Conservation (phyloP, 2,329 filamentous ascomycete genomes). For the Penicillium sp. region DNA sequence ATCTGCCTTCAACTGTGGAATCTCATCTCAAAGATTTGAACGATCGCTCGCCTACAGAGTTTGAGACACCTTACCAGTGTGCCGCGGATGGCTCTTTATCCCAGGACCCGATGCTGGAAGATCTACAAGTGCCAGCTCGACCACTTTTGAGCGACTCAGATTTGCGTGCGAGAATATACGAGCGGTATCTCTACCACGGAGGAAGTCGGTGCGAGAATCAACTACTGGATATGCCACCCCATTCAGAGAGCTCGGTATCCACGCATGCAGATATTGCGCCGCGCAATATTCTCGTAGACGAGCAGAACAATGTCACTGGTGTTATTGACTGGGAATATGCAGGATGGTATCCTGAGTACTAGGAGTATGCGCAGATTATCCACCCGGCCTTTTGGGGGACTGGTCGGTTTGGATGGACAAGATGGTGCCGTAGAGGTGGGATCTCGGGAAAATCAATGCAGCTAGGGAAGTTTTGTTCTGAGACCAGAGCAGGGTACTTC, state of each 20-base stretch:
- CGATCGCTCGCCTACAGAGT: constrained; percentile 8
- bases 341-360: constrained; percentile 42
- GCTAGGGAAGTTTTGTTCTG: constrained; percentile 34
- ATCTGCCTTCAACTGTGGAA: constrained; percentile 21
- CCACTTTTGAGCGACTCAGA: constrained; percentile 20
- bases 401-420: constrained; percentile 28
- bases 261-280: constrained; percentile 34
- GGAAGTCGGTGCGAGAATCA: constrained; percentile 18
- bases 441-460: constrained; percentile 25
- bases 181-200: constrained; percentile 23
- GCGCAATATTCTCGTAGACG: constrained; percentile 33
- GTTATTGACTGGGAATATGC: constrained; percentile 44
- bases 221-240: constrained; percentile 22
- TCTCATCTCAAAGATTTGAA: constrained; percentile 13
- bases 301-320: constrained; percentile 21
- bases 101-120: constrained; percentile 18
- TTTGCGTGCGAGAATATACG: constrained; percentile 21
- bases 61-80: constrained; percentile 20
- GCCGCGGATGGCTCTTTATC: constrained; percentile 22
- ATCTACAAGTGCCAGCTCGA: constrained; percentile 18
- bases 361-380: constrained; percentile 39
- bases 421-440: constrained; percentile 25
- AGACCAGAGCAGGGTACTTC: constrained; percentile 24
- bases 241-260: constrained; percentile 25
- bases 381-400: constrained; percentile 21